Base-by-base conservation (phyloP, 1,139 yeast genomes). In the Blastobotrys arbuscula region DNA sequence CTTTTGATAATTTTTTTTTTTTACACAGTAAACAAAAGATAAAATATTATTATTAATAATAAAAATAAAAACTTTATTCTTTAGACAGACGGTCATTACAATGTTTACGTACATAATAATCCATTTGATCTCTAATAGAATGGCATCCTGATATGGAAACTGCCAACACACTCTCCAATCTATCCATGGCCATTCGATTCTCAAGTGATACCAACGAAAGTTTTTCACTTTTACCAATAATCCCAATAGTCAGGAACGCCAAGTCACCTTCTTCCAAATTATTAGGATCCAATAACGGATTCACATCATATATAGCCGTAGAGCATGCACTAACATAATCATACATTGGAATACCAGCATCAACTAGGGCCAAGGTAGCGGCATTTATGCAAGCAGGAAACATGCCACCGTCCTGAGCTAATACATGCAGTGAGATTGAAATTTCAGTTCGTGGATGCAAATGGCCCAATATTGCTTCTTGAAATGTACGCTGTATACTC, bases 311-410 rank as follows among this genome's bases (percentile, higher is more conserved):
- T 36, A 87, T 68, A 0, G 97, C 97, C 7, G 90, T 86, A 33
- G 84, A 76, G 33, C 88, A 76, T 2, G 95, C 82, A 46, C 89
- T 78, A 13, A 92, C 84, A 62, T 87, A 90, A 64, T 92, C 97
- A 61, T 84, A 84, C 87, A 92, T 84, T 16, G 97, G 86, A 40
- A 92, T 82, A 42, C 98, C 98, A 1, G 97, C 97, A 68, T 94
- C 97, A 42, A 92, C 81, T 45, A 92, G 72, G 0, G 96, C 97
- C 57, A 92, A 70, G 0, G 96, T 87, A 45, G 86, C 78, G n/a
- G 97, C 88, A 63, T 94, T 92, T 44, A 88, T 75, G 59, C 94
- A 79, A 1, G 86, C 76, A 0, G 96, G 79, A 56, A 92, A 69
- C 44, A 90, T 65, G 0, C 96, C 95, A 33, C 98, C 98, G 63